Evolutionary conservation across 1,139 yeast genomes (phyloP), one percentile per base, ranked within the genome.

Genomic region (Geotrichum histeridarum): DNA sequence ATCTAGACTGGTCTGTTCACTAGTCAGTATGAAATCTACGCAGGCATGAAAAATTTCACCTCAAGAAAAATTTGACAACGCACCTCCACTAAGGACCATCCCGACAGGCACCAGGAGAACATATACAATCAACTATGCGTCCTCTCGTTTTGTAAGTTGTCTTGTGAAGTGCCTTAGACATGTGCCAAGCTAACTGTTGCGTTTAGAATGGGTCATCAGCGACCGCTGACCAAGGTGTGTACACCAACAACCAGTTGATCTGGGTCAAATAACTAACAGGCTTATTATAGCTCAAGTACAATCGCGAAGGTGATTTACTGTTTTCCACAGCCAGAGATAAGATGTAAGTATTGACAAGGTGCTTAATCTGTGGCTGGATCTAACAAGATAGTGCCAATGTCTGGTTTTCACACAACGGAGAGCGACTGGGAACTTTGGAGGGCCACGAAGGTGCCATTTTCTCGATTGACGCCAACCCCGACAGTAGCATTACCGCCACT

Each of bases 361-460:
- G 33, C 30, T 12, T 18, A n/a, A 9, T 32, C 12, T 31, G 12
- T n/a, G 14, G 15, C 8, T 12, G 12, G 37, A 33, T 33, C 44
- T 27, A 27, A 42, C 44, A 4, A 42, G 15, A 8, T 49, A 61
- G 63, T 48, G 72, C 68, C 18, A 67, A 67, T 55, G 86, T 91
- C 60, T 94, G 98, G 98, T 93, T 81, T 72, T 82, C 97, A 31
- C 85, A 87, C 61, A 93, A 91, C 70, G 99, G 99, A 64, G 99
- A 94, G 74, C 83, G 99, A 73, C 74, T 94, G 59, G 99, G 99
- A 52, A 93, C 99, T 57, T 81, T 89, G 63, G 83, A 81, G 59
- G 90, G 90, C 15, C 99, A 93, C 71, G 79, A 79, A 60, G 99
- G 99, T 83, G 88, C 97, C 59, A 85, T 93, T 67, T 90, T 95